Evolutionary conservation across 2,329 filamentous ascomycete genomes (phyloP).

Genomic region (Teratosphaeria destructans): DNA sequence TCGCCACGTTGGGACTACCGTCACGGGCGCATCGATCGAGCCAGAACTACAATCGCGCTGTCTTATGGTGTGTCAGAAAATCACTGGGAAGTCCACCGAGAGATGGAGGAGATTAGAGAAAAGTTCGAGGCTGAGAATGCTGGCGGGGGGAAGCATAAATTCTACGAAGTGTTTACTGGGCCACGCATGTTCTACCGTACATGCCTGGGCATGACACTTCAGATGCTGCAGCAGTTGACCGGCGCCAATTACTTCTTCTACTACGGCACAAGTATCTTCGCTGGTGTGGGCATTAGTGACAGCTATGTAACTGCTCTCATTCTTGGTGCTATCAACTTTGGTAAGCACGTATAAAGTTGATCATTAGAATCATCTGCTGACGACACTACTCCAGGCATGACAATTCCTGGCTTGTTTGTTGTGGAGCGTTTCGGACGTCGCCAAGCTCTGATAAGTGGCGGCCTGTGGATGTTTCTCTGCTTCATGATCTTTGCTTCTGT

Average conservation of each 20-base stretch:
- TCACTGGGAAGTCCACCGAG: slow-evolving; percentile 43
- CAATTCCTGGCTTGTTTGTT: slow-evolving; percentile 37
- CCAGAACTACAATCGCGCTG: slow-evolving; percentile 41
- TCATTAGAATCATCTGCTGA: neutral
- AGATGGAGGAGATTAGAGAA: slow-evolving; percentile 45
- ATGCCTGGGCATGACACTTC: slow-evolving; percentile 50
- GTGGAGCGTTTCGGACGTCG: slow-evolving; percentile 38
- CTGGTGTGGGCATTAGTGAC: slow-evolving; percentile 21
- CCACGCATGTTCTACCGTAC: slow-evolving; percentile 59
- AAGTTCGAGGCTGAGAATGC: slow-evolving; percentile 45
- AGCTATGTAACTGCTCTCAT: slow-evolving; percentile 38
- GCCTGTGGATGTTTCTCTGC: slow-evolving; percentile 44
- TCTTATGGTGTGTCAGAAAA: slow-evolving; percentile 47
- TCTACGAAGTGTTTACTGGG: slow-evolving; percentile 56
- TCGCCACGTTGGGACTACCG: slow-evolving; percentile 50
- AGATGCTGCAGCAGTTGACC: slow-evolving; percentile 58
- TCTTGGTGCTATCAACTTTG: slow-evolving; percentile 39
- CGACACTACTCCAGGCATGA: slow-evolving; percentile 17
- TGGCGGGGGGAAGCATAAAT: slow-evolving; percentile 41
- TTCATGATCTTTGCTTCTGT: slow-evolving; percentile 46
- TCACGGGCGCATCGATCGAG: slow-evolving; percentile 41
- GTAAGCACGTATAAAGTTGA: slow-evolving; percentile 23
- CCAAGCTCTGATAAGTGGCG: slow-evolving; percentile 35
- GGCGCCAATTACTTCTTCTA: slow-evolving; percentile 58
- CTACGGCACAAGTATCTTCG: slow-evolving; percentile 39